Evolutionary conservation across 2,329 filamentous ascomycete genomes (phyloP).

Genomic region (Penicillium aurantiogriseum): DNA sequence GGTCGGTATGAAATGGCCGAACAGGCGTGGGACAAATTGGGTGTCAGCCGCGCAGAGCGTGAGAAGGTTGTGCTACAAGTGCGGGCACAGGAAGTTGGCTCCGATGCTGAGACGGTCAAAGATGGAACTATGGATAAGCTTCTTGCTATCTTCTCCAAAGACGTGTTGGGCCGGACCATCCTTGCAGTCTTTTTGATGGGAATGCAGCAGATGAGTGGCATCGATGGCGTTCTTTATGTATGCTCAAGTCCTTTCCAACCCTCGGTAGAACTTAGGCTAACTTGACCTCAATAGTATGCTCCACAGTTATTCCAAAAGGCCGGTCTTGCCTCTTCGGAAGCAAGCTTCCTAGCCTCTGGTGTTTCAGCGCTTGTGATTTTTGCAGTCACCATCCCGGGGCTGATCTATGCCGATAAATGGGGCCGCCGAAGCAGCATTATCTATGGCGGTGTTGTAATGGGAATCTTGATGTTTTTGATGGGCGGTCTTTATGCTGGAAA

Average conservation of each 20-base stretch:
- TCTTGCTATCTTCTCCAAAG: conserved; percentile 37
- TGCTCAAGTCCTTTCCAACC: not conserved
- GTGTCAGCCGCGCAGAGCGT: conserved; percentile 47
- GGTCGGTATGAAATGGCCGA: conserved; percentile 49
- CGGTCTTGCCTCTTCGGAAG: conserved; percentile 54
- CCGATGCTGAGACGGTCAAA: not conserved
- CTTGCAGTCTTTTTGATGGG: conserved; percentile 58
- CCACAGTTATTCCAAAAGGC: conserved; percentile 61
- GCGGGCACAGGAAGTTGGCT: conserved; percentile 8
- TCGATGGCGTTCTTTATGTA: conserved; percentile 63
- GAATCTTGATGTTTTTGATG: conserved; percentile 39
- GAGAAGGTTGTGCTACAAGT: conserved; percentile 45
- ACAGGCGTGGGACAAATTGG: conserved; percentile 44
- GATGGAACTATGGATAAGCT: conserved; percentile 20
- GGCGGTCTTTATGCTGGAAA: conserved; percentile 35
- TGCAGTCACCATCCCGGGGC: conserved; percentile 56
- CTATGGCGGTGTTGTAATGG: conserved; percentile 52
- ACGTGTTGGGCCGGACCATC: conserved; percentile 49
- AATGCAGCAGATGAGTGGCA: conserved; percentile 61
- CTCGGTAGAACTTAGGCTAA: not conserved
- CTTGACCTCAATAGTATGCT: conserved; percentile 49
- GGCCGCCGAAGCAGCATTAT: conserved; percentile 56
- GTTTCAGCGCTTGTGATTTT: conserved; percentile 61
- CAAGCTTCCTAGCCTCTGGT: conserved; percentile 61
- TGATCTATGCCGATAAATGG: conserved; percentile 58